These are phyloP conservation scores for Dalechampia spathulata DNA, from an alignment of 441 rosid genomes.

Conservation along the genomic window DNA sequence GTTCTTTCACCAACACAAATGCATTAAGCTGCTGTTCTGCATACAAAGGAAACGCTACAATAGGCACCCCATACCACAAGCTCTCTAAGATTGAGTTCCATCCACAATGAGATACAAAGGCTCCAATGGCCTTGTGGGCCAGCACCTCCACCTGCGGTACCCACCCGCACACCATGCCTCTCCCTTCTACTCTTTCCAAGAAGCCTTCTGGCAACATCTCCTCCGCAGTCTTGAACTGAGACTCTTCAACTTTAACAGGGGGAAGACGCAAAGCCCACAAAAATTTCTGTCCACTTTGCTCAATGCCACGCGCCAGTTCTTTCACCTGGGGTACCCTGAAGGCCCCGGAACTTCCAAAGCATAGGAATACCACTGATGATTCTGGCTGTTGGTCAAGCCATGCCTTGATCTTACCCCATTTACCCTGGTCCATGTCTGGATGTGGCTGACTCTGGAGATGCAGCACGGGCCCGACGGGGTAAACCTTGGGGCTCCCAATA, in stretches of 20 bases:
- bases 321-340: constrained; percentile 9
- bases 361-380: constrained; percentile 41
- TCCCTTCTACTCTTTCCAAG: not conserved
- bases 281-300: constrained; percentile 20
- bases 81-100: too few species aligned
- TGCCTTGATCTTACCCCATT: constrained; percentile 16
- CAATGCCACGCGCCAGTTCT: constrained; percentile 26
- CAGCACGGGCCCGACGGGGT: constrained; percentile 50
- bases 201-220: constrained; percentile 20
- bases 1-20: too few species aligned
- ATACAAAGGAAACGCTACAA: too few species aligned
- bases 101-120: too few species aligned
- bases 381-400: constrained; percentile 48
- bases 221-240: constrained; percentile 1
- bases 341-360: constrained; percentile 52
- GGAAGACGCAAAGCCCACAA: constrained; percentile 25
- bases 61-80: too few species aligned
- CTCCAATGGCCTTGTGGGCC: too few species aligned
- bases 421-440: constrained; percentile 27
- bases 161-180: too few species aligned
- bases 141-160: too few species aligned
- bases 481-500: constrained; percentile 22
- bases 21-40: too few species aligned
- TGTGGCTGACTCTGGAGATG: constrained; percentile 29
- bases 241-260: not conserved